Percentiles rank a stretch among this genome's conserved stretches.
These are phyloP conservation scores for Zoysia matrella DNA, from an alignment of 202 grass and related monocot genomes.

Conservation along the genomic window DNA sequence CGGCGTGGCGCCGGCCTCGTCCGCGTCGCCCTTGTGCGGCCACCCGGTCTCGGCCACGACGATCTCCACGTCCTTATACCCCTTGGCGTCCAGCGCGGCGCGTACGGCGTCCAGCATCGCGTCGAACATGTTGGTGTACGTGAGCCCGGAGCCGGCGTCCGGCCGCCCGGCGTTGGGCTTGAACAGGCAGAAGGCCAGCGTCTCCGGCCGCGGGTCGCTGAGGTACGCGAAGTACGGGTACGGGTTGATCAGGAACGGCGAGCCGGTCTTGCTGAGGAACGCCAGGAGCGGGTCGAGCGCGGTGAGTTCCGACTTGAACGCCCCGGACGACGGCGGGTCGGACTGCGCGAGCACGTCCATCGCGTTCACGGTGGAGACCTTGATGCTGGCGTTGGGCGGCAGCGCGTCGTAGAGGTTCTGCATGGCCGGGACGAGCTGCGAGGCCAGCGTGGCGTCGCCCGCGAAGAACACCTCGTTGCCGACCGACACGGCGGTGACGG, in stretches of 20 bases:
- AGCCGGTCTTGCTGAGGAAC: constrained; percentile 77
- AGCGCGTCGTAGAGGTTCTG: constrained; percentile 80
- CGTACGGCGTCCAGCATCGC: constrained; percentile 34
- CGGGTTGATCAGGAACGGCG: constrained; percentile 93
- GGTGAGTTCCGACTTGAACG: constrained; percentile 53
- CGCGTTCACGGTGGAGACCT: constrained; percentile 80
- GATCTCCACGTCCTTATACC: constrained; percentile 87
- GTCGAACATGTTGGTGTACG: constrained; percentile 56
- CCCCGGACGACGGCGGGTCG: constrained; percentile 67
- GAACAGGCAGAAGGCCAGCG: constrained; percentile 98
- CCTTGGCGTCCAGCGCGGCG: constrained; percentile 80
- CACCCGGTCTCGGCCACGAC: constrained; percentile 97
- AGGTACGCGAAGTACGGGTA: constrained; percentile 96
- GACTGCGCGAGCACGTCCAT: constrained; percentile 77
- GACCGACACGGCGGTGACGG: constrained; percentile 66
- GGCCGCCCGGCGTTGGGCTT: constrained; percentile 72
- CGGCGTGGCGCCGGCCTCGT: constrained; percentile 67
- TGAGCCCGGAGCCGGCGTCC: constrained; percentile 74
- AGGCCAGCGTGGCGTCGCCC: constrained; percentile 56
- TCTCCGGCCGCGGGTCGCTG: constrained; percentile 80
- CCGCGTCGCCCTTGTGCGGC: constrained; percentile 81
- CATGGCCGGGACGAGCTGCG: constrained; percentile 86
- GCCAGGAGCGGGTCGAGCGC: constrained; percentile 70
- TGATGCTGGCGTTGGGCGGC: constrained; percentile 66
- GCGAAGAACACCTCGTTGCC: constrained; percentile 88